These are phyloP conservation scores for Huntiella moniliformis DNA, from an alignment of 2,329 filamentous ascomycete species.

Conservation along the genomic window DNA sequence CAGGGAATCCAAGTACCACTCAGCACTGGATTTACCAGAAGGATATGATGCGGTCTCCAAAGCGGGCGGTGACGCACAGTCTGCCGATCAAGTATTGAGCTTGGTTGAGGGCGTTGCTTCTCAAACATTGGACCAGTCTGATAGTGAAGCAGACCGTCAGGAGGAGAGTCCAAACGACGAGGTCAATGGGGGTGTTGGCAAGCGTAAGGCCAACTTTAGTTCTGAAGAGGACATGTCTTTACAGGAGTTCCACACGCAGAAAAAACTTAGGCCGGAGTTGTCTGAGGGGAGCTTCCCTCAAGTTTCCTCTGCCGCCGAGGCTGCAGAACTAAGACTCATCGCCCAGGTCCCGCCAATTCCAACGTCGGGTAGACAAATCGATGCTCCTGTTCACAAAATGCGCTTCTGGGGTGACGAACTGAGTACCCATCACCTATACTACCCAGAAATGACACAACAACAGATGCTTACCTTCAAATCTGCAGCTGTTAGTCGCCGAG, in stretches of 20 bases:
- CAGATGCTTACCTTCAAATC: constrained; percentile 36
- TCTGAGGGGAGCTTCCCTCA: constrained; percentile 26
- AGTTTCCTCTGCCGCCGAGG: constrained; percentile 29
- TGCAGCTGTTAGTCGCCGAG: constrained; percentile 30
- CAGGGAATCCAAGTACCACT: too few species aligned
- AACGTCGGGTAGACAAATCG: constrained; percentile 36
- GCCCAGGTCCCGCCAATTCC: constrained; percentile 31
- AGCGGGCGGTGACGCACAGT: constrained; percentile 16
- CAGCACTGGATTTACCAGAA: too few species aligned
- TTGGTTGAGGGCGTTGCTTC: constrained; percentile 33
- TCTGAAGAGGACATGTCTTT: constrained; percentile 32
- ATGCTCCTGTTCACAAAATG: constrained; percentile 35
- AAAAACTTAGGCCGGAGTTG: constrained; percentile 13
- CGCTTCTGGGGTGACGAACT: constrained; percentile 39
- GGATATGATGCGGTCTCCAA: too few species aligned
- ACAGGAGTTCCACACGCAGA: background rate
- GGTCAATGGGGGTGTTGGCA: constrained; percentile 23
- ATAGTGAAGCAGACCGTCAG: constrained; percentile 5
- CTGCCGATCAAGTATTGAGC: constrained; percentile 31
- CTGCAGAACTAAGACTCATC: constrained; percentile 28
- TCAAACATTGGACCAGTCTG: constrained; percentile 27
- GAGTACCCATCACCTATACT: constrained; percentile 39
- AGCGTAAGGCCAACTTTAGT: constrained; percentile 33
- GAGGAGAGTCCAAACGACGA: background rate
- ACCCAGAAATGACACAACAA: constrained; percentile 44